Conservation (phyloP, 495 filamentous ascomycete genomes). For the Chaetomium tenue region DNA sequence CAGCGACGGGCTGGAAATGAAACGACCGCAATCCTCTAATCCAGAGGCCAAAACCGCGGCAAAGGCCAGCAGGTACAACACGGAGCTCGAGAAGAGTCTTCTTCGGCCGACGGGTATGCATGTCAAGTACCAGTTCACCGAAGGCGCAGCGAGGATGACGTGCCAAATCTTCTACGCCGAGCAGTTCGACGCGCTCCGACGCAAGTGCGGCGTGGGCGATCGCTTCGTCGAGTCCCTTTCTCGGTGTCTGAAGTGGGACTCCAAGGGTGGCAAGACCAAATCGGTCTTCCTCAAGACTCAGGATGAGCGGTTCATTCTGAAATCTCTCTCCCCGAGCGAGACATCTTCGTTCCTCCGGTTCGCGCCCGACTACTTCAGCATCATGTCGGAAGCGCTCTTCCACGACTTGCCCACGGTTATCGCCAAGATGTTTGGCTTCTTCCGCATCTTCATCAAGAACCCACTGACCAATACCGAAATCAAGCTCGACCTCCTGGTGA, state of each 20-base stretch:
- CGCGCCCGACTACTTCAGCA: slow-evolving; percentile 93
- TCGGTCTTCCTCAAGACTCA: slow-evolving; percentile 97
- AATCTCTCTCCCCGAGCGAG: slow-evolving; percentile 81
- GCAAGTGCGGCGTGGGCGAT: slow-evolving; percentile 88
- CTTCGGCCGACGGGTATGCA: slow-evolving; percentile 83
- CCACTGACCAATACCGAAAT: slow-evolving; percentile 88
- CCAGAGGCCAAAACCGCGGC: slow-evolving; percentile 34
- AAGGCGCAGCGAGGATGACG: slow-evolving; percentile 87
- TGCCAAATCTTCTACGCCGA: slow-evolving; percentile 98
- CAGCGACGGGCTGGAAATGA: slow-evolving; percentile 36
- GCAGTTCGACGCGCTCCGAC: slow-evolving; percentile 91
- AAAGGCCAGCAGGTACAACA: slow-evolving; percentile 11
- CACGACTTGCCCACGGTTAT: slow-evolving; percentile 96
- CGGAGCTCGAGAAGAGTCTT: slow-evolving; percentile 70
- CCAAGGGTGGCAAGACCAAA: slow-evolving; percentile 96
- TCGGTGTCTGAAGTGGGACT: slow-evolving; percentile 96
- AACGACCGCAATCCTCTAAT: slow-evolving; percentile 17
- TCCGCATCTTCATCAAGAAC: slow-evolving; percentile 95
- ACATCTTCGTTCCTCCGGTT: slow-evolving; percentile 92
- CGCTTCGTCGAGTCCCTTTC: slow-evolving; percentile 94
- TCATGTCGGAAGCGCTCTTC: slow-evolving; percentile 94
- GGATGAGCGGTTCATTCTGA: slow-evolving; percentile 82
- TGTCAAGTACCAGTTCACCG: slow-evolving; percentile 88
- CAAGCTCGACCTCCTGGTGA: slow-evolving; percentile 89
- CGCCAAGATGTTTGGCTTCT: slow-evolving; percentile 99